phyloP scores from a whole-genome alignment of 2,329 filamentous ascomycete genomes.

The Amylocarpus encephaloides region DNA sequence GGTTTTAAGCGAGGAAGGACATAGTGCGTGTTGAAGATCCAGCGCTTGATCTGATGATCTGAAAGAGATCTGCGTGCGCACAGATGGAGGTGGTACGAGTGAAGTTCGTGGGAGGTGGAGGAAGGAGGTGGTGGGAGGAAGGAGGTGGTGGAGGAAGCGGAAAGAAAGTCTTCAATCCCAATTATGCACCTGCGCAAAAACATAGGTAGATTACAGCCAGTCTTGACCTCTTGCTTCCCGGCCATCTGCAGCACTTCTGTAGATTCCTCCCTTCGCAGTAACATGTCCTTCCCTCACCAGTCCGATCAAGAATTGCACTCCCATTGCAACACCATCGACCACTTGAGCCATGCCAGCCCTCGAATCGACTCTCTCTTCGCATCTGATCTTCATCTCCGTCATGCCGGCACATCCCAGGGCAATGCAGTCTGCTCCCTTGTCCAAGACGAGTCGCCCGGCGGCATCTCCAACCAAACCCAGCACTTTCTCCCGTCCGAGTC shows the following conservation, averaged over 20 bases:
- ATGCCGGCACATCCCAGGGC: slow-evolving; percentile 88
- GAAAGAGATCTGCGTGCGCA: too few species aligned
- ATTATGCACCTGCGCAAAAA: too few species aligned
- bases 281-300: slow-evolving; percentile 40
- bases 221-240: slow-evolving; percentile 38
- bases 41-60: neutral
- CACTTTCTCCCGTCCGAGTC: slow-evolving; percentile 57
- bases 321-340: slow-evolving; percentile 44
- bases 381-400: slow-evolving; percentile 67
- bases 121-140: too few species aligned
- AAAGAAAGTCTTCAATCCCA: too few species aligned
- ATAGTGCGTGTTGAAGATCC: too few species aligned
- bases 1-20: neutral
- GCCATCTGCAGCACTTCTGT: slow-evolving; percentile 34
- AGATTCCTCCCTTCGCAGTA: slow-evolving; percentile 40
- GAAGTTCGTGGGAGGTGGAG: too few species aligned
- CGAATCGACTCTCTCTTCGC: slow-evolving; percentile 40
- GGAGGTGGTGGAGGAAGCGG: too few species aligned
- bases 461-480: slow-evolving; percentile 60
- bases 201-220: slow-evolving; percentile 31
- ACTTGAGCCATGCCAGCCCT: slow-evolving; percentile 39
- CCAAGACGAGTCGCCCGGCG: slow-evolving; percentile 56
- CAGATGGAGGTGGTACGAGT: too few species aligned
- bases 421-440: slow-evolving; percentile 56
- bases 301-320: slow-evolving; percentile 40